Base-by-base conservation (phyloP, 1,284 basidiomycete species). In the Rhodotorula sp. region DNA sequence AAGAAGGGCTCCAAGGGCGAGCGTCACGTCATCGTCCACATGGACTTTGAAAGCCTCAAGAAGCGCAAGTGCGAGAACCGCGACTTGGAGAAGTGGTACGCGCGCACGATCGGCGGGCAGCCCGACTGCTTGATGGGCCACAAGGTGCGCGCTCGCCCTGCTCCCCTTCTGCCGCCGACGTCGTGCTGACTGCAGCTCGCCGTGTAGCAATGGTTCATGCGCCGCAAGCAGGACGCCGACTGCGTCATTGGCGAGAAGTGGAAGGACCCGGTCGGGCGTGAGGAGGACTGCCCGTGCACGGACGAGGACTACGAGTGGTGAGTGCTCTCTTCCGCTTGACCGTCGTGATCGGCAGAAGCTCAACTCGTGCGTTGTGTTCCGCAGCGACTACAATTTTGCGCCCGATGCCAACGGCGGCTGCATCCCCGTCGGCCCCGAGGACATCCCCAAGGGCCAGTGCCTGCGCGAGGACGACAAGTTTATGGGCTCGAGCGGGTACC, bases 191-290 rank as follows among this genome's bases (percentile, higher is more conserved):
- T 17, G 44, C 57, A 63, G 52, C 25, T 0, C 45, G 1, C 13
- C 57, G 19, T 76, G 45, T 70, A 93, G 90, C 96, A 98, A 90
- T 97, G 91, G 89, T 99, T 97, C 81, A 85, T 83, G 71, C 88
- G 96, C 42, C 87, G 95, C 79, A 97, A 93, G 83, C 81, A 88
- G 0, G 87, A 91, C 73, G 91, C 90, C 2, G 84, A 93, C 74
- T 99, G 96, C 79, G 95, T 92, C 75, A 89, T 99, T n/a, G 92
- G 91, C 10, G 86, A 95, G 75, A 93, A 97, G 82, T 97, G 91
- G 82, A 84, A 85, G 48, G 93, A 96, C 78, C 93, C 93, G 1
- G 87, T 90, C 12, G 88, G 86, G 45, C 87, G 91, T 72, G 91
- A 93, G 74, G 92, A 96, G 64, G 84, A 86, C 64, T 99, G 96